Evolutionary conservation across 208 protist species (phyloP).

Genomic region (Leptomonas pyrrhocoris): DNA sequence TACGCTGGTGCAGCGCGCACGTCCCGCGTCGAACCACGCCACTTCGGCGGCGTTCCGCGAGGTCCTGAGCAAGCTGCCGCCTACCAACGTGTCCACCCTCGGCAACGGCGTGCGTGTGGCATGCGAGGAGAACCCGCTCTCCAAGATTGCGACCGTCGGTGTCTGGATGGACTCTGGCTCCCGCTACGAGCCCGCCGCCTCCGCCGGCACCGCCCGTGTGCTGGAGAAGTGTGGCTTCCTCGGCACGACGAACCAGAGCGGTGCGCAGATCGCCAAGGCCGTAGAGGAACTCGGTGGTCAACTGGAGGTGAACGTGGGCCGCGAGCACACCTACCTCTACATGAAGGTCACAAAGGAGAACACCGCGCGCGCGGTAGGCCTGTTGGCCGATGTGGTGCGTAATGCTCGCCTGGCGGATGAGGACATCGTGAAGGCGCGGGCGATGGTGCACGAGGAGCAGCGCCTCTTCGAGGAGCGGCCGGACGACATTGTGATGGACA

Average conservation of each 20-base stretch:
- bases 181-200: constrained; percentile 94
- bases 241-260: constrained; percentile 90
- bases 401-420: constrained; percentile 91
- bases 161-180: constrained; percentile 97
- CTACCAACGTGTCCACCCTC: constrained; percentile 93
- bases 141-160: constrained; percentile 95
- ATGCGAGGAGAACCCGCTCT: constrained; percentile 90
- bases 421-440: constrained; percentile 90
- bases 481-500: constrained; percentile 96
- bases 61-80: constrained; percentile 71
- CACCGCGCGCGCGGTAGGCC: constrained; percentile 91
- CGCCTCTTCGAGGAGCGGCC: constrained; percentile 92
- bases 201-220: constrained; percentile 98
- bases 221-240: constrained; percentile 99
- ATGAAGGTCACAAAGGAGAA: constrained; percentile 94
- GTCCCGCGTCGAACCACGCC: constrained; percentile 77
- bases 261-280: constrained; percentile 88
- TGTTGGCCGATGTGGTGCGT: constrained; percentile 97
- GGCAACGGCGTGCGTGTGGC: constrained; percentile 97
- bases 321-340: constrained; percentile 97
- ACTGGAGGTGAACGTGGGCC: constrained; percentile 96
- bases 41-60: constrained; percentile 68
- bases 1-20: constrained; percentile 77
- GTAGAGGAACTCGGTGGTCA: constrained; percentile 97
- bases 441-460: constrained; percentile 92